Evolutionary conservation across 1,139 yeast species (phyloP).

Genomic region (Pneumocystis sp.): DNA sequence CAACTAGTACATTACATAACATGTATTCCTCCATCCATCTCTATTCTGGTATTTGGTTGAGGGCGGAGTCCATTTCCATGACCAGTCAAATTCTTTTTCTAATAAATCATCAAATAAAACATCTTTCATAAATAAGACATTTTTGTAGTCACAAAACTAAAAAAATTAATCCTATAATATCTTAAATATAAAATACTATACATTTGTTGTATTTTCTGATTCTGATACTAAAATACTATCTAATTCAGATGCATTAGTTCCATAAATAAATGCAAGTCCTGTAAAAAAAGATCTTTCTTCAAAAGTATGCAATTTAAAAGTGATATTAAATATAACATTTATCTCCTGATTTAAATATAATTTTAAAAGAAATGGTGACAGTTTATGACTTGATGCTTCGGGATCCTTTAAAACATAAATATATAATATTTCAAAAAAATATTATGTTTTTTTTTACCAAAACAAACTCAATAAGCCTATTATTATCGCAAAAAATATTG

Average conservation of each 20-base stretch:
- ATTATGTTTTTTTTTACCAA: neutral
- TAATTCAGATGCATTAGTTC: neutral
- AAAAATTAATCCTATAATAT: neutral
- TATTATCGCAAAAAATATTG: neutral
- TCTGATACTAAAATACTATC: neutral
- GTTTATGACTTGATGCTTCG: neutral
- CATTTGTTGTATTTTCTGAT: neutral
- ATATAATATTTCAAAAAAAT: neutral
- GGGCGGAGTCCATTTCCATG: conserved; percentile 22
- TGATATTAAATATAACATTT: neutral
- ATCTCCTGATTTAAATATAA: neutral
- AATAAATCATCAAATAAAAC: conserved; percentile 14
- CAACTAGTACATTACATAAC: conserved; percentile 11
- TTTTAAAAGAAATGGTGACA: neutral
- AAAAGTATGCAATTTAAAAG: neutral
- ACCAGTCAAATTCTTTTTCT: conserved; percentile 19
- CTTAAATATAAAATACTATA: neutral
- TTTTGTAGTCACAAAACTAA: conserved; percentile 25
- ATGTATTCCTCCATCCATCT: conserved; percentile 17
- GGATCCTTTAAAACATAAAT: neutral
- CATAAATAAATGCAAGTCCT: neutral
- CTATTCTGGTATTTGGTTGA: conserved; percentile 9
- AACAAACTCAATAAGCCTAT: neutral
- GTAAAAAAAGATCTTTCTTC: neutral
- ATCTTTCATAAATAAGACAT: conserved; percentile 27